Conservation (phyloP, 345 rosid genomes). For the Conringia planisiliqua region DNA sequence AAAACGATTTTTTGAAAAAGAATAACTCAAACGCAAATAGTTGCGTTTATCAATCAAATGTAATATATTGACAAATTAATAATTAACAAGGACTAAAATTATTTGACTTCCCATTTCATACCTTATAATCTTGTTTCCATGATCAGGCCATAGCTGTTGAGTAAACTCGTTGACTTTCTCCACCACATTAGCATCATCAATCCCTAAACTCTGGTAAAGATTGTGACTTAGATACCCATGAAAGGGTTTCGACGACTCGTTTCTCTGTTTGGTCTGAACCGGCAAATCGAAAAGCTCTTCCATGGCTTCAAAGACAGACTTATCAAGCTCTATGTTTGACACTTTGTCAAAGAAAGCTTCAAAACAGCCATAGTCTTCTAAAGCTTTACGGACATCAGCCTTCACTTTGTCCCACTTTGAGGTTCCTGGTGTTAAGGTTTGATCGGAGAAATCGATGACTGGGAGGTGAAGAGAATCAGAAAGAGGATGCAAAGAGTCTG, state of each 20-base stretch:
- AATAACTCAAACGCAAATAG: not conserved
- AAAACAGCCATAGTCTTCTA: slow-evolving; percentile 31
- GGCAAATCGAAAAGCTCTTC: slow-evolving; percentile 26
- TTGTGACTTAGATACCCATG: slow-evolving; percentile 16
- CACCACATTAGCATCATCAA: slow-evolving; percentile 7
- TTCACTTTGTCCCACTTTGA: slow-evolving; percentile 26
- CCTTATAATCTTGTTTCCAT: slow-evolving; percentile 22
- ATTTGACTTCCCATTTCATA: not conserved
- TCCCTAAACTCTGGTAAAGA: slow-evolving; percentile 27
- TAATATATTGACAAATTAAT: too few relatives aligned
- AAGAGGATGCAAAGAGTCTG: slow-evolving; percentile 13
- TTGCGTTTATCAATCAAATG: not conserved
- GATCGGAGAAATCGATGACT: slow-evolving; percentile 5
- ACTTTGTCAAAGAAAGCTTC: slow-evolving; percentile 21
- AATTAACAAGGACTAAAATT: not conserved
- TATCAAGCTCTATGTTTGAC: slow-evolving; percentile 14
- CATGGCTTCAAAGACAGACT: slow-evolving; percentile 16
- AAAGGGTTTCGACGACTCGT: slow-evolving; percentile 14
- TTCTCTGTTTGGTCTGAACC: slow-evolving; percentile 20
- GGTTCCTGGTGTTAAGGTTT: slow-evolving; percentile 27
- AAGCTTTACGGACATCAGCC: slow-evolving; percentile 28
- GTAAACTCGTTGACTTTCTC: slow-evolving; percentile 26
- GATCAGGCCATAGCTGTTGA: slow-evolving; percentile 19
- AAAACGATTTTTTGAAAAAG: too few relatives aligned
- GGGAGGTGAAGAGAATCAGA: not conserved